Percentiles rank a stretch among this genome's conserved stretches.
These are phyloP conservation scores for Phlyctochytrium planicorne DNA, from an alignment of 192 early-diverging fungal species.

Conservation along the genomic window DNA sequence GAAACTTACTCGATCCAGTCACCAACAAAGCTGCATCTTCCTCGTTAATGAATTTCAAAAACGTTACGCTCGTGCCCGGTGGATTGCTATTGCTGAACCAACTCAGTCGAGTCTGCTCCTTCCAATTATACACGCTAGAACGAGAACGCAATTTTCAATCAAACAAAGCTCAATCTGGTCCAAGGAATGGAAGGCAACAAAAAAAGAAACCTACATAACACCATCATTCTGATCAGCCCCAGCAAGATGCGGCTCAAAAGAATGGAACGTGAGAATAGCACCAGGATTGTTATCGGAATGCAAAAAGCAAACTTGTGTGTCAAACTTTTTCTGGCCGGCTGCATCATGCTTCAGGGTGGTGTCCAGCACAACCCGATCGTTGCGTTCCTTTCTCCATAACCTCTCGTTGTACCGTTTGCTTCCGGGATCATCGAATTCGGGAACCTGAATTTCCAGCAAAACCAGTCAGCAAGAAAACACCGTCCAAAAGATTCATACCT, in stretches of 20 bases:
- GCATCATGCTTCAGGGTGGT: constrained; percentile 19
- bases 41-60: constrained; percentile 88
- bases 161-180: no score
- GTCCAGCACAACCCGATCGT: constrained; percentile 59
- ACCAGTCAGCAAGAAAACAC: background rate
- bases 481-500: constrained; percentile 35
- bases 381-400: constrained; percentile 70
- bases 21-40: constrained; percentile 81
- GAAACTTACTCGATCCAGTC: constrained; percentile 71
- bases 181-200: background rate
- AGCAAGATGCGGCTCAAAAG: constrained; percentile 81
- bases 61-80: constrained; percentile 63
- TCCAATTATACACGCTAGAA: constrained; percentile 73
- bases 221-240: constrained; percentile 70
- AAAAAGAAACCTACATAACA: constrained; percentile 51
- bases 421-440: constrained; percentile 79
- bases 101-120: constrained; percentile 59
- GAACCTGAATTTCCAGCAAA: constrained; percentile 28
- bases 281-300: constrained; percentile 38
- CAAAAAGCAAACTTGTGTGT: constrained; percentile 27
- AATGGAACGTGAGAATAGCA: constrained; percentile 64
- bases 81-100: constrained; percentile 72
- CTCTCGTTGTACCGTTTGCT: constrained; percentile 72
- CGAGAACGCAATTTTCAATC: background rate
- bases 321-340: constrained; percentile 19